These are phyloP conservation scores for Guadua angustifolia DNA, from an alignment of 176 grass and related monocot species.

Conservation along the genomic window DNA sequence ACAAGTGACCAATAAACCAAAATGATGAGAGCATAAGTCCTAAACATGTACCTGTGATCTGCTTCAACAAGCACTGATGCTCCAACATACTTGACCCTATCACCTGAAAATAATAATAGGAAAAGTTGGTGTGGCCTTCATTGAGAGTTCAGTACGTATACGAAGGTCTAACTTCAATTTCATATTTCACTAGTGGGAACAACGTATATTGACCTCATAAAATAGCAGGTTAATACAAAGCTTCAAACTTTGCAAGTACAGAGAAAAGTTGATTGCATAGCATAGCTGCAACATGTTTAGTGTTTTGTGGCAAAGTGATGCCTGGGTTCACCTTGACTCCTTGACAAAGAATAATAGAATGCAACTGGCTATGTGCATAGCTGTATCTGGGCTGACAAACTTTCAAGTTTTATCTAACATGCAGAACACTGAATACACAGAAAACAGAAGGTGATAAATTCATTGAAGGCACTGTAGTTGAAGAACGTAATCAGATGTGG, in stretches of 20 bases:
- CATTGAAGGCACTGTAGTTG: neutral
- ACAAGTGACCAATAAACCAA: conserved; percentile 19
- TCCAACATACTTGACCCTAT: conserved; percentile 83
- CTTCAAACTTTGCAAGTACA: neutral
- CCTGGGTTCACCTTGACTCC: conserved; percentile 10
- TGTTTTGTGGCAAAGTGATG: conserved; percentile 19
- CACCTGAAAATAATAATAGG: conserved; percentile 65
- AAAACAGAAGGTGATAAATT: neutral
- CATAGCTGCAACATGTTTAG: conserved; percentile 8
- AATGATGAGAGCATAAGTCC: conserved; percentile 24
- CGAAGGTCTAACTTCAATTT: conserved; percentile 32
- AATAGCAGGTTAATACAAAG: conserved; percentile 8
- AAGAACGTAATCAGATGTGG: neutral
- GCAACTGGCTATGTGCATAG: conserved; percentile 4
- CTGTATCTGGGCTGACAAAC: conserved; percentile 10
- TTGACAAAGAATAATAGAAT: conserved; percentile 9
- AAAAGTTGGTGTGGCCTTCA: conserved; percentile 16
- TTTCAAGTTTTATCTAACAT: neutral
- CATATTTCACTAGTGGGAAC: conserved; percentile 22
- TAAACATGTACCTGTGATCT: conserved; percentile 64
- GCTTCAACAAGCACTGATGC: conserved; percentile 60
- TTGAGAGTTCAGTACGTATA: conserved; percentile 13
- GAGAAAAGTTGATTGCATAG: neutral
- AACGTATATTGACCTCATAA: conserved; percentile 16
- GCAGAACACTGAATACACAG: neutral